Base-by-base conservation (phyloP, 768 basidiomycete genomes). In the Inosperma sp. region DNA sequence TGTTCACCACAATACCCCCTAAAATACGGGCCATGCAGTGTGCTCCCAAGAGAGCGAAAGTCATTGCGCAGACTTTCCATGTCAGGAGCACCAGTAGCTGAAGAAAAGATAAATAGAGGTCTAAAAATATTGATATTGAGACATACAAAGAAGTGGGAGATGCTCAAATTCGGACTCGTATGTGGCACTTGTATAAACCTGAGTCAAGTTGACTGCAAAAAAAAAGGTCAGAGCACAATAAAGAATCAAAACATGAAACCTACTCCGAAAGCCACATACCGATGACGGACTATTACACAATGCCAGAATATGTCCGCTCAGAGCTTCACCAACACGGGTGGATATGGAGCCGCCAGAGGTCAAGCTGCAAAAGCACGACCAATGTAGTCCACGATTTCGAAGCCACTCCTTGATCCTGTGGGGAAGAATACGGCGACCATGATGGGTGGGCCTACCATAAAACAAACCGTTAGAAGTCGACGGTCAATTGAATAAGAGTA, bases 311-410 rank as follows among this genome's bases (percentile, higher is more conserved):
- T 1, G 17, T 17, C 23, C 36, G 10, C 22, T 29, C 8, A 21
- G 5, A 7, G 26, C 9, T 4, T 49, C 17, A 12, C 36, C 36
- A 9, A 49, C 29, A n/a, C 48, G 22, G 16, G 34, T 26, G 17
- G 48, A 49, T 27, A 3, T 23, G 5, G 48, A 39, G 21, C 26
- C 25, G 17, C 35, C 48, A 35, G 22, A 26, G 5, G 26, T 34
- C 30, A 48, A 23, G 8, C 33, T 27, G 17, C 47, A 48, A 36
- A 48, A 48, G 35, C 47, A 48, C 8, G 47, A 36, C 47, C 47
- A 48, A 19, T 48, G 47, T 7, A 48, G 25, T 16, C 47, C 47
- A 5, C 47, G 31, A 14, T 27, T 34, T 3, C 47, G 31, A 36
- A 48, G 47, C 47, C 47, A 48, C 5, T 22, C 47, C 16, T 39